Base-by-base conservation (phyloP, 495 filamentous ascomycete species). In the Podospora australis region DNA sequence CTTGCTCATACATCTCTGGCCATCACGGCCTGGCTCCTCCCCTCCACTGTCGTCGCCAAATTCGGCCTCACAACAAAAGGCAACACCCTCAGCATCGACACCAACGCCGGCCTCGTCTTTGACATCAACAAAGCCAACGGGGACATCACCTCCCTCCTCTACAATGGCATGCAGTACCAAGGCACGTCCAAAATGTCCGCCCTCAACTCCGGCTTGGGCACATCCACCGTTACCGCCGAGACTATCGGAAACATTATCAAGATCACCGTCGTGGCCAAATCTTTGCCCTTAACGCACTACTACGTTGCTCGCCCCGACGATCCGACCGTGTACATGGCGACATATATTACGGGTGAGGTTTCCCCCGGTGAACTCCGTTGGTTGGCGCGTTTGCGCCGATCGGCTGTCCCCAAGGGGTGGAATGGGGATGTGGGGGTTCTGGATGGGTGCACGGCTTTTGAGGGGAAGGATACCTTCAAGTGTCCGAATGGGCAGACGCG, bases 391-490 rank as follows among this genome's bases (percentile, higher is more conserved):
- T 59, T 83, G 21, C 70, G 69, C 1, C 60, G 72, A 11, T 54
- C 63, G 5, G 63, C 71, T 7, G 63, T 81, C 5, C 75, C 78
- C 0, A 75, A 76, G n/a, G 77, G 75, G n/a, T 69, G 71, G 49
- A 60, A 66, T 23, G 69, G 65, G 1, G 56, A 59, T 17, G 64
- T 62, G 13, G 68, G 59, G 7, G 69, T 71, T 1, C 74, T 69
- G 13, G 69, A 69, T 8, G 65, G 62, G 2, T 70, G 74, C 32
- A 67, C 65, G 10, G 66, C 67, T 1, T 63, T 82, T 24, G 79
- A 81, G 49, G 79, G 79, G 22, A 73, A 71, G 8, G 78, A 82
- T 58, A 78, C 81, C 44, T 81, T 74, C 61, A 49, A 74, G 44
- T 66, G 63, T 38, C 70, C 79, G 5, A 60, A 71, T 26, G 73